Conservation (phyloP, 441 rosid genomes). For the Erysimum pusillum region DNA sequence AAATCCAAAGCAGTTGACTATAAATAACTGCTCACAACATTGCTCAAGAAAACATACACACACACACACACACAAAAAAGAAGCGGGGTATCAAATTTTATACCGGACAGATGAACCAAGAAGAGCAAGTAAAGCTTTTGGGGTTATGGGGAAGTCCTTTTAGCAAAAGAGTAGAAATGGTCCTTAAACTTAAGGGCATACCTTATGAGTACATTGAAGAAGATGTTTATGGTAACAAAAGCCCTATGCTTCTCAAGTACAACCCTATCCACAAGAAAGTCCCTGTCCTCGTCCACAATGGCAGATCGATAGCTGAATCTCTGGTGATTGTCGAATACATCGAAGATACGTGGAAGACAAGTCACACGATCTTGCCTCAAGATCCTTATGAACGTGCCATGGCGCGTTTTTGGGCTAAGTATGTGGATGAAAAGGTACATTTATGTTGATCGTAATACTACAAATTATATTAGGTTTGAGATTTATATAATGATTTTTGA, state of each 20-base stretch:
- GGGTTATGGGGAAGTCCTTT: conserved; percentile 56
- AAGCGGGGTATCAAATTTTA: background rate
- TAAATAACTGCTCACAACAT: conserved; percentile 15
- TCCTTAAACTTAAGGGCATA: conserved; percentile 53
- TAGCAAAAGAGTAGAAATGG: conserved; percentile 54
- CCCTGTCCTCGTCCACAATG: conserved; percentile 59
- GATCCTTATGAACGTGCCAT: conserved; percentile 62
- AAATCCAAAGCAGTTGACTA: conserved; percentile 11
- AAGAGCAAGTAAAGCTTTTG: conserved; percentile 47
- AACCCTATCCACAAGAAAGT: conserved; percentile 59
- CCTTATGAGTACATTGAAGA: conserved; percentile 58
- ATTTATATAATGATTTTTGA: background rate
- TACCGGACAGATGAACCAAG: conserved; percentile 44
- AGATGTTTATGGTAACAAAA: conserved; percentile 50
- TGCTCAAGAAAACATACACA: conserved; percentile 17
- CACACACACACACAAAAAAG: background rate
- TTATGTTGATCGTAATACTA: background rate
- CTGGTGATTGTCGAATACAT: conserved; percentile 57
- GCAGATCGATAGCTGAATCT: conserved; percentile 54
- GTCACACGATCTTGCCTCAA: conserved; percentile 58
- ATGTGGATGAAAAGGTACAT: conserved; percentile 61
- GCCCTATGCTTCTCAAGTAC: conserved; percentile 55
- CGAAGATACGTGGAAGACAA: conserved; percentile 60
- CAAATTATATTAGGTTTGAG: background rate
- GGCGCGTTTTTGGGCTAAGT: conserved; percentile 71